Evolutionary conservation across 805 yeast genomes (phyloP), one percentile per base, ranked within the genome.

Genomic region (Kluyveromyces dobzhanskii): DNA sequence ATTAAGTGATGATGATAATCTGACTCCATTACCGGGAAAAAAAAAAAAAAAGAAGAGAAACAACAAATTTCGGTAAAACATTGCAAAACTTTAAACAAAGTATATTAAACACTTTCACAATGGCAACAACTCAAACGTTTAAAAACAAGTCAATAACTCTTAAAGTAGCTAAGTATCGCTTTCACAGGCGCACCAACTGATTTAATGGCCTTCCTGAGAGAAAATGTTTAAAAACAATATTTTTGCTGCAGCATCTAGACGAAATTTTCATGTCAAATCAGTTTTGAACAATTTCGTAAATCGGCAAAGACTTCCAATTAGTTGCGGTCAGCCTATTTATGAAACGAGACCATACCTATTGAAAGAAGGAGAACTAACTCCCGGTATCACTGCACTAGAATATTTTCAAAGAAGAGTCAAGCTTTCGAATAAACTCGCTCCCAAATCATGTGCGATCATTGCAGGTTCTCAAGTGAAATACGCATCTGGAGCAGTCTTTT

Each of bases 401-500:
- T 92, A 87, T 56, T 84, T 71, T 49, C 66, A 75, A 34, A 72
- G 98, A 48, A 66, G 98, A 40, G 50, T 70, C 5, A 58, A 62
- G n/a, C 61, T 92, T 2, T 73, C 83, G 0, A 63, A 64, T 23
- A 56, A 65, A 25, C 56, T 92, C 51, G 81, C 86, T 1, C 66
- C 71, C 7, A 68, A 71, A 17, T 77, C 90, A 4, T 61, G 83
- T 19, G 88, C 90, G 0, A 75, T 92, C 17, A 58, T 88, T 7
- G 76, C 81, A 1, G 94, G 97, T 1, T 73, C 73, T 51, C 67
- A 72, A 28, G 67, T 81, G 8, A 84, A 85, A 56, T 86, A 68
- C 60, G 85, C 95, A 8, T 79, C 96, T 0, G 95, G 95, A 0
- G 76, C 90, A 8, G 97, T 90, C 1, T 92, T 92, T 52, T 79